Evolutionary conservation across 2,329 filamentous ascomycete genomes (phyloP).

Genomic region (Curvularia hawaiiensis): DNA sequence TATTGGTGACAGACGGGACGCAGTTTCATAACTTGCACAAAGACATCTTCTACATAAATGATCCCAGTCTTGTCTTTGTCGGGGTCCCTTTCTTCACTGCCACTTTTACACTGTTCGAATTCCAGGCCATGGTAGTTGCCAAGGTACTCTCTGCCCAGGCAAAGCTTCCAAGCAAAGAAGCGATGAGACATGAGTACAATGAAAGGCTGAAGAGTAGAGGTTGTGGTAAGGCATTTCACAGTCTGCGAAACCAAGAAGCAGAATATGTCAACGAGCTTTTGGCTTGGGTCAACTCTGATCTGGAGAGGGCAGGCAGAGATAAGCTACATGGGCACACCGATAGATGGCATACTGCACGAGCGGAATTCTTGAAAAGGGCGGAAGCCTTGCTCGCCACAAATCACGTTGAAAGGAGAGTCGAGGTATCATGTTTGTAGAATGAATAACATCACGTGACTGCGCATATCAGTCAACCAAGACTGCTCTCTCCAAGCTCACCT

Average conservation of each 20-base stretch:
- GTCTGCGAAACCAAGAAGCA: conserved; percentile 47
- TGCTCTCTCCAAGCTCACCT: background rate
- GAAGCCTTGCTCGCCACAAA: conserved; percentile 35
- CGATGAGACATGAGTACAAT: conserved; percentile 52
- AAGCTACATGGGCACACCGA: conserved; percentile 44
- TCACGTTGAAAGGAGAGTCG: conserved; percentile 3
- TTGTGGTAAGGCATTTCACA: conserved; percentile 53
- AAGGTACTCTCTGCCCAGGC: conserved; percentile 61
- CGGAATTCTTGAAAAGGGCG: conserved; percentile 38
- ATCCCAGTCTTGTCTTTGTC: conserved; percentile 67
- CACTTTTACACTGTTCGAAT: conserved; percentile 73
- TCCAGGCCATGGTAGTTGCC: conserved; percentile 67
- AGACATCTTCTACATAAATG: conserved; percentile 73
- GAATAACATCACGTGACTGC: background rate
- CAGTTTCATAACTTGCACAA: conserved; percentile 70
- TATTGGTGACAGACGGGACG: conserved; percentile 68
- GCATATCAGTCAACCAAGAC: background rate
- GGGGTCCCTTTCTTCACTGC: conserved; percentile 70
- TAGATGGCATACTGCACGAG: conserved; percentile 45
- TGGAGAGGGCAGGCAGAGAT: conserved; percentile 21
- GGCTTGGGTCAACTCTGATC: conserved; percentile 46
- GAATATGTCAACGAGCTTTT: conserved; percentile 50
- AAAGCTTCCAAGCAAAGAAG: conserved; percentile 52
- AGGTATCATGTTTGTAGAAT: conserved; percentile 18
- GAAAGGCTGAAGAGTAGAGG: conserved; percentile 47